Percentiles rank a stretch among this genome's conserved stretches.
Conservation (phyloP, 1,284 basidiomycete species). For the Laetiporus sulphureus region DNA sequence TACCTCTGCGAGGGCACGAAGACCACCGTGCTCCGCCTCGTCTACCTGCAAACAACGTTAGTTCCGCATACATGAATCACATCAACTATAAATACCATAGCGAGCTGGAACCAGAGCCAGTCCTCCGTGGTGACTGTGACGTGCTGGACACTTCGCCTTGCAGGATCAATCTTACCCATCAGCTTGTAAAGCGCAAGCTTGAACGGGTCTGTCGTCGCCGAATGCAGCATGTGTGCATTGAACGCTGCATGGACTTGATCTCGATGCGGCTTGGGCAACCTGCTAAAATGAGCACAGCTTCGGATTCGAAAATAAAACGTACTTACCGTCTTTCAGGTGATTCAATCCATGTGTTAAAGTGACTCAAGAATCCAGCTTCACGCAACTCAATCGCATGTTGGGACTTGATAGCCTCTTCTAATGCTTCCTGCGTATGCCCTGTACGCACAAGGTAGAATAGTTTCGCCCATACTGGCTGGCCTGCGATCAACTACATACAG, state of each 20-base stretch:
- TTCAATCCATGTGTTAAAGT: conserved; percentile 85
- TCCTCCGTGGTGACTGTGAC: conserved; percentile 94
- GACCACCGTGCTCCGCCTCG: conserved; percentile 74
- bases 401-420: conserved; percentile 68
- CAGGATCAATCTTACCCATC: conserved; percentile 88
- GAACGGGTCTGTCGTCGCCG: conserved; percentile 85
- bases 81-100: too few species aligned
- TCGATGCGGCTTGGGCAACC: conserved; percentile 73
- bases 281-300: too few species aligned
- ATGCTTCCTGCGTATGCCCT: conserved; percentile 77
- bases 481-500: conserved; percentile 60
- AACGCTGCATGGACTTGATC: conserved; percentile 86
- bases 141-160: conserved; percentile 72
- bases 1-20: conserved; percentile 76
- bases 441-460: conserved; percentile 88
- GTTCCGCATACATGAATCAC: not conserved
- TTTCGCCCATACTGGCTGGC: conserved; percentile 89
- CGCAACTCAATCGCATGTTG: conserved; percentile 74
- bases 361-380: conserved; percentile 80
- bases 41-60: conserved; percentile 40
- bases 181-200: conserved; percentile 95
- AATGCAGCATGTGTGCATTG: conserved; percentile 89
- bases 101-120: conserved; percentile 98
- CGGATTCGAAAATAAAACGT: too few species aligned
- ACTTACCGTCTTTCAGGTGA: conserved; percentile 70